Evolutionary conservation across 108 stramenopile species (phyloP), one percentile per base, ranked within the genome.

Genomic region (Epipyxis sp.): DNA sequence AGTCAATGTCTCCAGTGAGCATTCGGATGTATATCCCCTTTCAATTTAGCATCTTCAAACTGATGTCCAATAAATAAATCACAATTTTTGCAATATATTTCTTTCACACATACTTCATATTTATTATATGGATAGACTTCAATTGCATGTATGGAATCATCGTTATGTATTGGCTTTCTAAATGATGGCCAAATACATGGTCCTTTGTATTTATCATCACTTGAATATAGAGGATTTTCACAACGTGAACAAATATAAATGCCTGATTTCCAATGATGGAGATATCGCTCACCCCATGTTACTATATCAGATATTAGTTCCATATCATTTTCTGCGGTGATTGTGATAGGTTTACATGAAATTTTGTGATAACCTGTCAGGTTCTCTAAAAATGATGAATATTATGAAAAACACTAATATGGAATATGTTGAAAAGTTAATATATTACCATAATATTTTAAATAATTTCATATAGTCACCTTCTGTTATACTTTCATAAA

Each of bases 1-100:
- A 58, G 54, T 81, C 81, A 81, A 77, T 81, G 81, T 46, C 81
- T 35, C 81, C 81, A 81, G 1, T 40, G 72, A 34, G 81, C 81
- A 16, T 81, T 77, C 3, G 81, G 81, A 42, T 81, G 81, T 0
- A 1, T 1, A 59, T 81, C 81, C 42, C 81, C 81, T 42, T 81
- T 81, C 20, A 25, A 42, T 37, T 37, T 44, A 25, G 59, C 81
- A 78, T 81, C 81, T 42, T 77, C 81, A 42, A 81, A 81, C 27
- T 30, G 34, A 27, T 81, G 81, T 27, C 81, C 81, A n/a, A 81
- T 27, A 42, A 81, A 81, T 35, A 81, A 54, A 20, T 78, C 59
- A 59, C 81, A 81, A 42, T 40, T 20, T 1, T 0, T 44, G 40
- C 81, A 81, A 40, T 81, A 81, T 1, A 81, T 40, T 41, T 81